A percentile compares a stretch with the other conserved stretches of the same genome.
Conservation (phyloP, 2,329 filamentous ascomycete genomes). For the Colletotrichum cereale region DNA sequence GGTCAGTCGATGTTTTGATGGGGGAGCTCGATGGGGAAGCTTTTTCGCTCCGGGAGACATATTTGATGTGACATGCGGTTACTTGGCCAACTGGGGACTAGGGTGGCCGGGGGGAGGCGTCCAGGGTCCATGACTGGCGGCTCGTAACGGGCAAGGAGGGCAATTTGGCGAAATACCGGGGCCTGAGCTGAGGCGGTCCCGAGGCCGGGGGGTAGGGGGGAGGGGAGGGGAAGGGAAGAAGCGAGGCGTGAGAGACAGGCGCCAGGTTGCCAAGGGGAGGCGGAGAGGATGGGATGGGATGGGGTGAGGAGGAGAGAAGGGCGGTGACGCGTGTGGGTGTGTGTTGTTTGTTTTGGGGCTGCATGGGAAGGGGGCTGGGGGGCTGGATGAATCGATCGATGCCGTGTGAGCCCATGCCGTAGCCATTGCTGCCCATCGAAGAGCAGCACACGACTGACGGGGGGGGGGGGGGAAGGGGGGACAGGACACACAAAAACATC, state of each 20-base stretch:
- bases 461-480: too few relatives aligned
- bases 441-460: background rate
- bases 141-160: conserved; percentile 38
- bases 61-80: conserved; percentile 40
- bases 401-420: conserved; percentile 14
- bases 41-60: conserved; percentile 35
- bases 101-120: conserved; percentile 34
- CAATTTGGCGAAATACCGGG: conserved; percentile 39
- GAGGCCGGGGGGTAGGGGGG: conserved; percentile 31
- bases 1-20: conserved; percentile 45
- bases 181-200: conserved; percentile 33
- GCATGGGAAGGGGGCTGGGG: conserved; percentile 24
- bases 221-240: conserved; percentile 30
- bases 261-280: conserved; percentile 23
- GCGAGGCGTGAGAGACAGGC: conserved; percentile 17
- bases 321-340: conserved; percentile 33
- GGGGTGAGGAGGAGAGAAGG: conserved; percentile 7
- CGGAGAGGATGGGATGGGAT: conserved; percentile 10
- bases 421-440: background rate
- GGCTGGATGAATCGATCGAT: conserved; percentile 19
- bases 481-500: background rate
- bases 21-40: conserved; percentile 38
- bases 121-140: conserved; percentile 39
- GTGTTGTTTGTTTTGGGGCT: conserved; percentile 30
- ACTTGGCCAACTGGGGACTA: conserved; percentile 42